These are phyloP conservation scores for Sporothrix dimorphospora DNA, from an alignment of 2,329 filamentous ascomycete genomes.

Conservation along the genomic window DNA sequence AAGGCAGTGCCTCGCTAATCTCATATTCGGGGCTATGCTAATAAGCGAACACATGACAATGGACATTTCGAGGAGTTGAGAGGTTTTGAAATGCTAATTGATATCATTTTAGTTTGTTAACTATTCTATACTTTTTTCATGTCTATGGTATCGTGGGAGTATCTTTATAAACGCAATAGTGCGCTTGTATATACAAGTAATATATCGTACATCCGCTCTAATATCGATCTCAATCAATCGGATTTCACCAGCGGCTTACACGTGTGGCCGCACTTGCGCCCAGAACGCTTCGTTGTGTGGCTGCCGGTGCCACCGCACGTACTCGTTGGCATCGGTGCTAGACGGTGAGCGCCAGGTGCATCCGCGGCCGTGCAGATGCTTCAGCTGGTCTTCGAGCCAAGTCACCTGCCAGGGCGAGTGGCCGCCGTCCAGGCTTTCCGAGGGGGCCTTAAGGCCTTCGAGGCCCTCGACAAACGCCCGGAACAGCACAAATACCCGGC, in stretches of 20 bases:
- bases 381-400: conserved; percentile 41
- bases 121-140: background rate
- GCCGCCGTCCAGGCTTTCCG: conserved; percentile 32
- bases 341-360: conserved; percentile 46
- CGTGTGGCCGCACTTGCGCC: conserved; percentile 29
- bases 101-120: background rate
- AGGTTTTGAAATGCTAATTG: background rate
- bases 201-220: background rate
- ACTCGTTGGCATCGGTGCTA: conserved; percentile 39
- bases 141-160: background rate
- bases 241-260: background rate
- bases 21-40: background rate
- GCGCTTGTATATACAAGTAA: background rate
- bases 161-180: background rate
- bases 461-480: conserved; percentile 52
- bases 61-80: background rate
- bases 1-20: background rate
- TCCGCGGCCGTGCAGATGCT: conserved; percentile 36
- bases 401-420: conserved; percentile 34
- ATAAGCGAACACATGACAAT: background rate
- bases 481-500: conserved; percentile 44
- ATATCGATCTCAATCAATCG: background rate
- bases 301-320: conserved; percentile 36
- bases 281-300: conserved; percentile 32
- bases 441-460: conserved; percentile 36